These are phyloP conservation scores for Crucihimalaya himalaica DNA, from an alignment of 345 rosid genomes.

Conservation along the genomic window DNA sequence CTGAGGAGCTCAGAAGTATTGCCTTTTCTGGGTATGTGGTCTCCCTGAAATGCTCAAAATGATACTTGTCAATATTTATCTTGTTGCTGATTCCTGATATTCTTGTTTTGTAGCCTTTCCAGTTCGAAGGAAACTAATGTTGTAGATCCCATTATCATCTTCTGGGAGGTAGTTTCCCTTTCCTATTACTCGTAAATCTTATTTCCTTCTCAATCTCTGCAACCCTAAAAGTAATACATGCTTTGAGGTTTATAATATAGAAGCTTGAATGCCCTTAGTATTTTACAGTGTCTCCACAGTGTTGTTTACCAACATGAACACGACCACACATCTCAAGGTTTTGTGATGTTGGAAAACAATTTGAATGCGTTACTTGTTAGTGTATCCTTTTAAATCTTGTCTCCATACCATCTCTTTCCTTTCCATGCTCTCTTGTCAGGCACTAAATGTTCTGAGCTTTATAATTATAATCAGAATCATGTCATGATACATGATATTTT, in stretches of 20 bases:
- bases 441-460: neutral
- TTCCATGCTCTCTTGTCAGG: neutral
- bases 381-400: neutral
- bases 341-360: constrained; percentile 12
- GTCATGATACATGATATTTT: neutral
- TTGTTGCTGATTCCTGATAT: neutral
- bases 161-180: constrained; percentile 64
- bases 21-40: constrained; percentile 59
- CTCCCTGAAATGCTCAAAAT: constrained; percentile 11
- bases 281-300: neutral
- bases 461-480: neutral
- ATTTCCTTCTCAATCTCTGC: neutral
- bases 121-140: constrained; percentile 45
- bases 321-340: constrained; percentile 3
- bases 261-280: neutral
- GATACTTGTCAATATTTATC: neutral
- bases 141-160: constrained; percentile 66
- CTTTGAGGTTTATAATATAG: neutral
- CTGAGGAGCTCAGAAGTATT: constrained; percentile 73
- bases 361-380: neutral
- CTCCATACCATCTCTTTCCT: constrained; percentile 7
- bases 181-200: constrained; percentile 3
- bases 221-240: neutral
- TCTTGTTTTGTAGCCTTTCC: constrained; percentile 48
- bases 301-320: constrained; percentile 9